phyloP scores from a whole-genome alignment of 345 rosid genomes.

The Boechera stricta region DNA sequence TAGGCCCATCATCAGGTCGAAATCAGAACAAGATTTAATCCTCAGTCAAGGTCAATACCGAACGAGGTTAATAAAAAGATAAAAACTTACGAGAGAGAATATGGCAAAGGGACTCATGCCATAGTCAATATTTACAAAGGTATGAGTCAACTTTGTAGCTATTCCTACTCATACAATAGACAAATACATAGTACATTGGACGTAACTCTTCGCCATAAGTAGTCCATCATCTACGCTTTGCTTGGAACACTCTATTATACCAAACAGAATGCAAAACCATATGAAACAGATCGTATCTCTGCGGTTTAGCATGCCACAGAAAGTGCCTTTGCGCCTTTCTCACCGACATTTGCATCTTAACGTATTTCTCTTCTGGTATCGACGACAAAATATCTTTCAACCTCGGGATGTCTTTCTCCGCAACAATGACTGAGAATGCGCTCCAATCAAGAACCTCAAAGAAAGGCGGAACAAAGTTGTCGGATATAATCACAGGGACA shows the following conservation, averaged over 20 bases:
- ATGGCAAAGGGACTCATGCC: not conserved
- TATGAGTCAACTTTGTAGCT: not conserved
- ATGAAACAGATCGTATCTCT: constrained; percentile 84
- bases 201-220: not conserved
- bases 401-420: constrained; percentile 84
- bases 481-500: constrained; percentile 86
- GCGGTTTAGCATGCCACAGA: constrained; percentile 85
- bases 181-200: not conserved
- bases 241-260: constrained; percentile 85
- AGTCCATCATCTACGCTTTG: constrained; percentile 56
- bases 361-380: constrained; percentile 71
- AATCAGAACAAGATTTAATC: not conserved
- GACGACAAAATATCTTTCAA: constrained; percentile 64
- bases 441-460: constrained; percentile 86
- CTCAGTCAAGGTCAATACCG: no score
- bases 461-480: constrained; percentile 90
- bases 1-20: not conserved
- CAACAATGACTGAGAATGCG: constrained; percentile 70
- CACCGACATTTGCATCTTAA: constrained; percentile 73
- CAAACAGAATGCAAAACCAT: constrained; percentile 96
- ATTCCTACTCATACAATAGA: constrained; percentile 25
- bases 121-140: constrained; percentile 11
- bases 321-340: constrained; percentile 81
- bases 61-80: not conserved
- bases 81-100: not conserved